A percentile compares a stretch with the other conserved stretches of the same genome.
phyloP scores from a whole-genome alignment of 2,329 filamentous ascomycete genomes.

The Fonsecaea pugnacius region DNA sequence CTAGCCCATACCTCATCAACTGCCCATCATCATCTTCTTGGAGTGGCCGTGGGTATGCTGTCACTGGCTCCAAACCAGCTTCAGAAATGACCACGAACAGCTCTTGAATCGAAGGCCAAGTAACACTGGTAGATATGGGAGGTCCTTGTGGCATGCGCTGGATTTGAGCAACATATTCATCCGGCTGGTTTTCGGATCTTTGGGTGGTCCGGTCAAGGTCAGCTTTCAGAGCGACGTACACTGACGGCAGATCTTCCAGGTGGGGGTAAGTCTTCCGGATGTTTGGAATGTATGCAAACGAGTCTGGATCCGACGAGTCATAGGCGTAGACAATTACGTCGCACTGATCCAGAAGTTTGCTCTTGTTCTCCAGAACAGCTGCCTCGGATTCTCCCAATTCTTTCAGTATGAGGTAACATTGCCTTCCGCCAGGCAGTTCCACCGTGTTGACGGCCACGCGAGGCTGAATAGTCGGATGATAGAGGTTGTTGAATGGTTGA shows the following conservation, averaged over 20 bases:
- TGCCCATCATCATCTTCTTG: slow-evolving; percentile 69
- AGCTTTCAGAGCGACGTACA: slow-evolving; percentile 93
- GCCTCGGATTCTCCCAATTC: slow-evolving; percentile 88
- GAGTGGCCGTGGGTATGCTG: slow-evolving; percentile 85
- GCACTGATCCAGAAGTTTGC: slow-evolving; percentile 81
- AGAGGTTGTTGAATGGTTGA: slow-evolving; percentile 78
- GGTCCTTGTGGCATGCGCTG: slow-evolving; percentile 73
- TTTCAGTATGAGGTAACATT: slow-evolving; percentile 94
- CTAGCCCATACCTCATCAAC: slow-evolving; percentile 82
- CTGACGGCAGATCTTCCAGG: slow-evolving; percentile 83
- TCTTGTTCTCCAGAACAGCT: slow-evolving; percentile 87
- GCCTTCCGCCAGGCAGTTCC: slow-evolving; percentile 91
- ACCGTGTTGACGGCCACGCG: slow-evolving; percentile 94
- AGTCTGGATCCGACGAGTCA: slow-evolving; percentile 95
- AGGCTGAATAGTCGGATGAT: slow-evolving; percentile 93
- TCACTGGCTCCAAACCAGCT: slow-evolving; percentile 85
- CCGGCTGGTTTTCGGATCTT: slow-evolving; percentile 84
- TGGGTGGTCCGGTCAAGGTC: slow-evolving; percentile 98
- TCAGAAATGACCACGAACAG: slow-evolving; percentile 91
- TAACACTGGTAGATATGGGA: slow-evolving; percentile 91
- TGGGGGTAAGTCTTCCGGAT: slow-evolving; percentile 79
- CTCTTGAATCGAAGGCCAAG: slow-evolving; percentile 91
- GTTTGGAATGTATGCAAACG: slow-evolving; percentile 86
- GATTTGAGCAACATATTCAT: slow-evolving; percentile 81
- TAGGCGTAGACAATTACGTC: slow-evolving; percentile 95